Evolutionary conservation across 2,329 filamentous ascomycete species (phyloP).

Genomic region (Aspergillus sp.): DNA sequence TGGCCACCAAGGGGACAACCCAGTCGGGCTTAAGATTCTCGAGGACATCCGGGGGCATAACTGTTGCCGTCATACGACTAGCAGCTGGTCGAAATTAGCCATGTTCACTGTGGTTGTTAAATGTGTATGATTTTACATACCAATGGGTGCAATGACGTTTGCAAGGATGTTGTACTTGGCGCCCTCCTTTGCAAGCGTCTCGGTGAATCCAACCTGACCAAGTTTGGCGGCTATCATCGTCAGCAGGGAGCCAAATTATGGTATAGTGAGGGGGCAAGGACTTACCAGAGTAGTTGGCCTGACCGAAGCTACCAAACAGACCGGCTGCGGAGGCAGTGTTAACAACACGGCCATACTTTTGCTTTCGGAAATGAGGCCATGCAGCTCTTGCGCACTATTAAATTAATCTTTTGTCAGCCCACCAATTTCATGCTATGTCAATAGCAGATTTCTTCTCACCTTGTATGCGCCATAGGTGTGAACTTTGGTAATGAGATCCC

Average conservation of each 20-base stretch:
- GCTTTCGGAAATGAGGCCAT: constrained; percentile 97
- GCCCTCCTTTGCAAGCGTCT: constrained; percentile 96
- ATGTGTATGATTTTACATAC: constrained; percentile 20
- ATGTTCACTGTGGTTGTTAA: background rate
- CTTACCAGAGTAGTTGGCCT: constrained; percentile 84
- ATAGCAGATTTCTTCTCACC: constrained; percentile 27
- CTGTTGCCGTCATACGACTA: constrained; percentile 89
- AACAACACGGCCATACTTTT: constrained; percentile 95
- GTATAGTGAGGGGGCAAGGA: background rate
- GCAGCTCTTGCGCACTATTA: constrained; percentile 74
- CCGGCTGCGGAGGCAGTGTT: constrained; percentile 96
- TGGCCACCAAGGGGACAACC: constrained; percentile 89
- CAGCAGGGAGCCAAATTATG: constrained; percentile 9
- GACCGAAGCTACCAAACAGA: constrained; percentile 91
- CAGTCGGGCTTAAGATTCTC: constrained; percentile 84
- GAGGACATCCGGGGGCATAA: constrained; percentile 92
- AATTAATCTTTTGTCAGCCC: constrained; percentile 10
- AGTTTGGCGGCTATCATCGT: constrained; percentile 72
- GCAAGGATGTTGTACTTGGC: constrained; percentile 94
- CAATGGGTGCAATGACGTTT: constrained; percentile 91
- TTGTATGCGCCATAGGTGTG: constrained; percentile 95
- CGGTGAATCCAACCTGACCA: constrained; percentile 91
- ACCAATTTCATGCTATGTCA: background rate
- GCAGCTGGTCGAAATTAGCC: constrained; percentile 54
- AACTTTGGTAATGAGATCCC: constrained; percentile 90